Percentiles rank a stretch among this genome's conserved stretches.
Evolutionary conservation across 2,329 filamentous ascomycete genomes (phyloP).

Genomic region (Ophiocordyceps unilateralis): DNA sequence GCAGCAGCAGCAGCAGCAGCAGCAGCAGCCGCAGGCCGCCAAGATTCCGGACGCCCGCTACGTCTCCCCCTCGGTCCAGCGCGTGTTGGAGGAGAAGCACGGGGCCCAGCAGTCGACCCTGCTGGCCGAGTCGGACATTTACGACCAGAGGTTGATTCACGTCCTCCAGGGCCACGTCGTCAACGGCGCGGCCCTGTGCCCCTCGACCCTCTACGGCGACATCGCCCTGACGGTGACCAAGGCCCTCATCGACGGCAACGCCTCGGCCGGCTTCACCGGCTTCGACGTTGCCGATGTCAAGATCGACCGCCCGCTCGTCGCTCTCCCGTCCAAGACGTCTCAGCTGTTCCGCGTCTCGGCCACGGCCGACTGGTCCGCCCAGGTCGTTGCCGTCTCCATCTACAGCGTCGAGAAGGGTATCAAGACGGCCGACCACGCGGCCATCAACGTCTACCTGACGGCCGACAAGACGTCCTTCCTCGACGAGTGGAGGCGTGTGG

Average conservation of each 20-base stretch:
- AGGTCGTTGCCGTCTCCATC: conserved; percentile 4
- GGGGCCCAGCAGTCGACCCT: conserved; percentile 32
- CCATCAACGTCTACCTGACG: not conserved
- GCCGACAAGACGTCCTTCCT: conserved; percentile 2
- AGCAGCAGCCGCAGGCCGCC: not conserved
- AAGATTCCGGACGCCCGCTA: too few species aligned
- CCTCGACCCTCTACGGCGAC: conserved; percentile 5
- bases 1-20: not conserved
- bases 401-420: conserved; percentile 7
- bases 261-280: conserved; percentile 1
- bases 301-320: conserved; percentile 1
- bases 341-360: conserved; percentile 6
- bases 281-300: conserved; percentile 8
- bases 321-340: not conserved
- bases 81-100: conserved; percentile 32
- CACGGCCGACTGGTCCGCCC: not conserved
- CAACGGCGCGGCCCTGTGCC: conserved; percentile 2
- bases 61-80: conserved; percentile 1
- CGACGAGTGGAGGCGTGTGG: conserved; percentile 7
- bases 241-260: conserved; percentile 1
- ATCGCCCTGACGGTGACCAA: conserved; percentile 5
- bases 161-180: conserved; percentile 1
- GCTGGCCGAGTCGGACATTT: conserved; percentile 28
- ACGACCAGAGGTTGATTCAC: not conserved
- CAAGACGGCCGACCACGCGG: conserved; percentile 5